These are phyloP conservation scores for Emergomyces orientalis DNA, from an alignment of 2,329 filamentous ascomycete genomes.

Conservation along the genomic window DNA sequence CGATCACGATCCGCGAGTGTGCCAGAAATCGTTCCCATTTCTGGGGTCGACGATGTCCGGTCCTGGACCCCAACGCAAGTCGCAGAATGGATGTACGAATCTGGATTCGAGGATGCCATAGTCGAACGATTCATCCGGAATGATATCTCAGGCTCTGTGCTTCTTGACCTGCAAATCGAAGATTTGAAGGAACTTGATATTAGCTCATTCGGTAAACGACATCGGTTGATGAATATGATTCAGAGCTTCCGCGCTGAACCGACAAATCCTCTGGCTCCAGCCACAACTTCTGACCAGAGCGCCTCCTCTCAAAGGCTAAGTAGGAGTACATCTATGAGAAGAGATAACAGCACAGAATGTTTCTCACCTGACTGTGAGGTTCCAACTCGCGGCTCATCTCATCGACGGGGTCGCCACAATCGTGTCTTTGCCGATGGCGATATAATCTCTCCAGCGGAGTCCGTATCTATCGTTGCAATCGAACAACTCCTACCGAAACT, in stretches of 20 bases:
- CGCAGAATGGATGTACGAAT: constrained; percentile 69
- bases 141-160: constrained; percentile 79
- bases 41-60: constrained; percentile 24
- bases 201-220: constrained; percentile 54
- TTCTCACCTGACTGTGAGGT: constrained; percentile 27
- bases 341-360: constrained; percentile 2
- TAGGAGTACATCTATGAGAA: not conserved
- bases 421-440: constrained; percentile 30
- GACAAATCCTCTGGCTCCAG: constrained; percentile 16
- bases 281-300: constrained; percentile 22
- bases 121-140: constrained; percentile 82
- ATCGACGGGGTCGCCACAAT: constrained; percentile 19
- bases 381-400: constrained; percentile 11
- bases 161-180: constrained; percentile 86
- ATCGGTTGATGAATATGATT: constrained; percentile 51
- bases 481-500: constrained; percentile 85
- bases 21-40: constrained; percentile 20
- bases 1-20: constrained; percentile 49
- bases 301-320: not conserved
- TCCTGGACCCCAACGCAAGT: constrained; percentile 27
- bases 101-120: constrained; percentile 65
- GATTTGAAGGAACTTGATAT: constrained; percentile 59
- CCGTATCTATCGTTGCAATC: constrained; percentile 83
- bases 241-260: constrained; percentile 37
- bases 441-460: constrained; percentile 71